Evolutionary conservation across 139 green algal genomes (phyloP).

Genomic region (Desmodesmus armatus): DNA sequence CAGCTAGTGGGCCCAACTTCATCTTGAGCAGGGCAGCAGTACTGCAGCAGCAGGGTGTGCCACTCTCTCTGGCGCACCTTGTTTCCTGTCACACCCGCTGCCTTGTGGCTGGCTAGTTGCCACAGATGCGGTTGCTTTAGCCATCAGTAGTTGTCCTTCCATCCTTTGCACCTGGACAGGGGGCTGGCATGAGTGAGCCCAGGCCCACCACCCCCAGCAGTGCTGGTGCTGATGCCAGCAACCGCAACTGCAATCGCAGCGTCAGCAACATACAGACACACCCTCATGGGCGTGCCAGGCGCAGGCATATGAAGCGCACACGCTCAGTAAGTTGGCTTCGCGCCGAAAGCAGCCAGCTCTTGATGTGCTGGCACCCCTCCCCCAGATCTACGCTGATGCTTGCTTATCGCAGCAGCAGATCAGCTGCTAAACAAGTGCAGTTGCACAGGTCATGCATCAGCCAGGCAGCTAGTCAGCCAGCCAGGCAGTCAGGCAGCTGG

Average conservation of each 20-base stretch:
- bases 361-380: no score
- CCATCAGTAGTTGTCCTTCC: conserved; percentile 9
- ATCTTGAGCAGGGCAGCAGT: no score
- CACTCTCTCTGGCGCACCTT: no score
- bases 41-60: no score
- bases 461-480: no score
- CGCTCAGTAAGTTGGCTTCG: conserved; percentile 27
- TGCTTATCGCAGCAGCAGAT: neutral
- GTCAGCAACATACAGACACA: neutral
- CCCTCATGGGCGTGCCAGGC: neutral
- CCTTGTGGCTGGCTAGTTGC: no score
- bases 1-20: no score
- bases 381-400: no score
- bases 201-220: neutral
- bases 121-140: neutral
- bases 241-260: neutral
- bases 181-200: neutral
- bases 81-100: no score
- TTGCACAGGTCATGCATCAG: no score
- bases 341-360: no score
- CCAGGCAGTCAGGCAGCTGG: no score
- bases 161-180: neutral
- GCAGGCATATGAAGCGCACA: conserved; percentile 34
- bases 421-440: neutral
- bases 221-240: neutral